Evolutionary conservation across 2,329 filamentous ascomycete genomes (phyloP).

Genomic region (Colletotrichum sp.): DNA sequence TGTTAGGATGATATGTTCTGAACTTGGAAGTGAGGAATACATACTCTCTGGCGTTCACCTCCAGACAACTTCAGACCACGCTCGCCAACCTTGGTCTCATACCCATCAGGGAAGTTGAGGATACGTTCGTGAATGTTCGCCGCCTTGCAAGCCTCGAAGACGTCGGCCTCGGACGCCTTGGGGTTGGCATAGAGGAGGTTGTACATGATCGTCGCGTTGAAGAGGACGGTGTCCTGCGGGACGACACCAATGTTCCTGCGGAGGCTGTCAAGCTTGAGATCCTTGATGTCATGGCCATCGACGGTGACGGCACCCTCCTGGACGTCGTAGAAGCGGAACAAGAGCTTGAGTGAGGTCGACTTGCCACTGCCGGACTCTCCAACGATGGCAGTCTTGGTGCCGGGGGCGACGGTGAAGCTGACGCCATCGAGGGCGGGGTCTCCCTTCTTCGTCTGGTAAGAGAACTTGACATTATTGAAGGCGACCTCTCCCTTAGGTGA

Average conservation of each 20-base stretch:
- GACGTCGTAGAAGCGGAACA: slow-evolving; percentile 58
- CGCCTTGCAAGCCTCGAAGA: slow-evolving; percentile 55
- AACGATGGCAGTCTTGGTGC: slow-evolving; percentile 50
- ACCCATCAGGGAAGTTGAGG: slow-evolving; percentile 56
- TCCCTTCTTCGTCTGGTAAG: slow-evolving; percentile 42
- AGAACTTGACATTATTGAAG: slow-evolving; percentile 48
- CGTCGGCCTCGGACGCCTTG: slow-evolving; percentile 51
- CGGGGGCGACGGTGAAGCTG: slow-evolving; percentile 45
- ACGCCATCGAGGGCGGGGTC: slow-evolving; percentile 43
- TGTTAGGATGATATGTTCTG: background rate
- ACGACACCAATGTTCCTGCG: slow-evolving; percentile 49
- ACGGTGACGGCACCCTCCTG: slow-evolving; percentile 49
- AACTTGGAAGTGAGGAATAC: background rate
- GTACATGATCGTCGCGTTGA: slow-evolving; percentile 61
- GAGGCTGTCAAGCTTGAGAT: slow-evolving; percentile 43
- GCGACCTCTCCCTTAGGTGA: slow-evolving; percentile 40
- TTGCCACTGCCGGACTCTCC: slow-evolving; percentile 53
- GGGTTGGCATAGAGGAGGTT: slow-evolving; percentile 59
- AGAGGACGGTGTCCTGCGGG: slow-evolving; percentile 50
- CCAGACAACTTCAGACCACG: slow-evolving; percentile 60
- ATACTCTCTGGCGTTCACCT: slow-evolving; percentile 63
- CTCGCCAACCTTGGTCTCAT: slow-evolving; percentile 58
- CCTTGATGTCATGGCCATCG: slow-evolving; percentile 48
- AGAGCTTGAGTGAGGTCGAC: slow-evolving; percentile 52
- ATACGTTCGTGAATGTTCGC: slow-evolving; percentile 62